A percentile compares a stretch with the other conserved stretches of the same genome.
These are phyloP conservation scores for Talaromyces sp. DNA, from an alignment of 2,329 filamentous ascomycete genomes.

Conservation along the genomic window DNA sequence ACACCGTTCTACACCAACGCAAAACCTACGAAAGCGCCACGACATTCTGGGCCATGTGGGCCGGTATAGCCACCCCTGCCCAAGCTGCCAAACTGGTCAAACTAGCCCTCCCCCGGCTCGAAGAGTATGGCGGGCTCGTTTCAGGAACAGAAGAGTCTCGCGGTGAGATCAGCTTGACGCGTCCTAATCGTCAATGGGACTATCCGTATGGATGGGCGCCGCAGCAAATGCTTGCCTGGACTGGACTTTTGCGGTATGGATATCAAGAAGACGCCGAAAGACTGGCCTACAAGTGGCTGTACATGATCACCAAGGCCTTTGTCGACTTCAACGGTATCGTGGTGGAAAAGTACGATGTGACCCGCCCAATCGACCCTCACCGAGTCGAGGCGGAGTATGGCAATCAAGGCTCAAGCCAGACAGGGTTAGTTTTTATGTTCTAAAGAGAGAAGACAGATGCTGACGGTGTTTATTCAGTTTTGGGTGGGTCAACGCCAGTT, in stretches of 20 bases:
- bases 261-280: slow-evolving; percentile 86
- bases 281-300: slow-evolving; percentile 91
- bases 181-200: slow-evolving; percentile 96
- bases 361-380: slow-evolving; percentile 80
- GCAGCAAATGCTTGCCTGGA: slow-evolving; percentile 98
- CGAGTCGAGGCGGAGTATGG: slow-evolving; percentile 95
- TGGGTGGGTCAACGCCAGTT: slow-evolving; percentile 98
- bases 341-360: slow-evolving; percentile 98
- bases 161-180: slow-evolving; percentile 68
- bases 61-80: slow-evolving; percentile 74
- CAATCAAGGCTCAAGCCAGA: slow-evolving; percentile 63
- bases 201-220: slow-evolving; percentile 98
- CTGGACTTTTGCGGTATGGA: slow-evolving; percentile 82
- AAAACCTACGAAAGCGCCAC: slow-evolving; percentile 85
- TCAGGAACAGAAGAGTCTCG: slow-evolving; percentile 87
- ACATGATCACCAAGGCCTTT: slow-evolving; percentile 97
- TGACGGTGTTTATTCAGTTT: slow-evolving; percentile 54
- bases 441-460: slow-evolving; percentile 69
- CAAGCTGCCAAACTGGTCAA: slow-evolving; percentile 81
- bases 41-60: slow-evolving; percentile 97
- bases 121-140: slow-evolving; percentile 78
- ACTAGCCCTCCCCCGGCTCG: slow-evolving; percentile 78
- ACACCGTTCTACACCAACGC: slow-evolving; percentile 74
- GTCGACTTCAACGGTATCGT: slow-evolving; percentile 98
- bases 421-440: slow-evolving; percentile 56